A percentile compares a stretch with the other conserved stretches of the same genome.
Evolutionary conservation across 164 flowering plant species (phyloP).

Genomic region (Nymphaea colorata): DNA sequence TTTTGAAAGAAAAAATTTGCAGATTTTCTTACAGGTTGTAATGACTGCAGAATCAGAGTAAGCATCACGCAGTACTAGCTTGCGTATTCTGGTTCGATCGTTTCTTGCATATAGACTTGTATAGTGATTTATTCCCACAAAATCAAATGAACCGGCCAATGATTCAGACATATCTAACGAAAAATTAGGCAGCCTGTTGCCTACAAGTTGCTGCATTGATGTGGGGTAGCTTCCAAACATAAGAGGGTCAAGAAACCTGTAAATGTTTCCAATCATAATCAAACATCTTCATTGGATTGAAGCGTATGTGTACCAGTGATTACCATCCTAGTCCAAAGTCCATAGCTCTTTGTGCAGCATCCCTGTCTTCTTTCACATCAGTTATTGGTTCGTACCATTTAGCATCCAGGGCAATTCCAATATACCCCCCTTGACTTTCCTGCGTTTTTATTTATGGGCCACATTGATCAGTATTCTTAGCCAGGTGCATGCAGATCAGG

Average conservation of each 20-base stretch:
- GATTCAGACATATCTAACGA: slow-evolving; percentile 24
- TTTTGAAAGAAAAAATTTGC: neutral
- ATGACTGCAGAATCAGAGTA: slow-evolving; percentile 59
- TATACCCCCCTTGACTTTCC: slow-evolving; percentile 54
- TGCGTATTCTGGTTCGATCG: slow-evolving; percentile 39
- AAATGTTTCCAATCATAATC: neutral
- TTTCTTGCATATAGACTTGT: slow-evolving; percentile 67
- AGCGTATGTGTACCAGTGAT: neutral
- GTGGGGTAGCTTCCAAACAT: slow-evolving; percentile 65
- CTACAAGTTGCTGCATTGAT: slow-evolving; percentile 60
- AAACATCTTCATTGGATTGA: neutral
- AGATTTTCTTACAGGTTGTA: slow-evolving; percentile 44
- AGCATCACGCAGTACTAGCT: slow-evolving; percentile 57
- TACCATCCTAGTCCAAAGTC: slow-evolving; percentile 87
- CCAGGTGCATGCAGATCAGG: neutral
- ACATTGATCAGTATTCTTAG: neutral
- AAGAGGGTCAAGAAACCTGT: slow-evolving; percentile 91
- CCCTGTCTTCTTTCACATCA: slow-evolving; percentile 47
- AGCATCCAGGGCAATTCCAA: slow-evolving; percentile 76
- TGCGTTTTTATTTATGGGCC: slow-evolving; percentile 6
- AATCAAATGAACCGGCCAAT: slow-evolving; percentile 50
- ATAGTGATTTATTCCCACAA: slow-evolving; percentile 79
- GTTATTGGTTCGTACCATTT: slow-evolving; percentile 84
- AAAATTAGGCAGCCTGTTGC: slow-evolving; percentile 51
- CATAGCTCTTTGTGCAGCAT: slow-evolving; percentile 74